Conservation (phyloP, 352 stramenopile genomes). For the Saprolegnia diclina region DNA sequence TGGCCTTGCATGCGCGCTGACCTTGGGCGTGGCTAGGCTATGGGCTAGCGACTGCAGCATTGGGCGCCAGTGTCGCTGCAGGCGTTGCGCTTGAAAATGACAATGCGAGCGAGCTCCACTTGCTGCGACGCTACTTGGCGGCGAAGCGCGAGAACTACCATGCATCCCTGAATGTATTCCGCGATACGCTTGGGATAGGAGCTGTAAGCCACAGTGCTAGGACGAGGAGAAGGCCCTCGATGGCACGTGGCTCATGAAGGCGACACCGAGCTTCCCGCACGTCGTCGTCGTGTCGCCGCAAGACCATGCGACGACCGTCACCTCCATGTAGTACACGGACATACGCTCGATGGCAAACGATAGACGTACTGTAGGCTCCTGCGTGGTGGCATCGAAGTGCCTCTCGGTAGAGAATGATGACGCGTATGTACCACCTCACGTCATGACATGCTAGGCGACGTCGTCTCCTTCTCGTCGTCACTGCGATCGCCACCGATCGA, state of each 20-base stretch:
- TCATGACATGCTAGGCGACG: not conserved
- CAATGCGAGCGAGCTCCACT: not conserved
- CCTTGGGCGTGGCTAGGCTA: no score
- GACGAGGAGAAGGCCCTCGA: not conserved
- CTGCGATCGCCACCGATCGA: not conserved
- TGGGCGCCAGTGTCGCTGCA: not conserved
- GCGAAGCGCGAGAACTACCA: not conserved
- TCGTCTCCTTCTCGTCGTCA: not conserved
- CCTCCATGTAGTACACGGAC: not conserved
- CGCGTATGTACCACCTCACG: not conserved
- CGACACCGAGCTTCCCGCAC: slow-evolving; percentile 20
- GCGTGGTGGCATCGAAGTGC: not conserved
- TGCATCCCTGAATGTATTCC: not conserved
- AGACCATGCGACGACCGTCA: slow-evolving; percentile 5
- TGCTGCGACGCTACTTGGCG: not conserved
- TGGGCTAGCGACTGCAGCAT: no score
- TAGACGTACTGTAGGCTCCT: slow-evolving; percentile 3
- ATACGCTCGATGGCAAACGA: not conserved
- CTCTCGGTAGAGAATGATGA: not conserved
- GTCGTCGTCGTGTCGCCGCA: slow-evolving; percentile 17
- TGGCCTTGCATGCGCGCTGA: no score
- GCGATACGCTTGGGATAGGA: not conserved
- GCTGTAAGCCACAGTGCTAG: not conserved
- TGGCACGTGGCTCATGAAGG: slow-evolving; percentile 17
- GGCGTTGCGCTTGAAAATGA: not conserved